Percentiles rank a stretch among this genome's conserved stretches.
phyloP scores from a whole-genome alignment of 2,329 filamentous ascomycete species.

The Sclerotinia spermophila region DNA sequence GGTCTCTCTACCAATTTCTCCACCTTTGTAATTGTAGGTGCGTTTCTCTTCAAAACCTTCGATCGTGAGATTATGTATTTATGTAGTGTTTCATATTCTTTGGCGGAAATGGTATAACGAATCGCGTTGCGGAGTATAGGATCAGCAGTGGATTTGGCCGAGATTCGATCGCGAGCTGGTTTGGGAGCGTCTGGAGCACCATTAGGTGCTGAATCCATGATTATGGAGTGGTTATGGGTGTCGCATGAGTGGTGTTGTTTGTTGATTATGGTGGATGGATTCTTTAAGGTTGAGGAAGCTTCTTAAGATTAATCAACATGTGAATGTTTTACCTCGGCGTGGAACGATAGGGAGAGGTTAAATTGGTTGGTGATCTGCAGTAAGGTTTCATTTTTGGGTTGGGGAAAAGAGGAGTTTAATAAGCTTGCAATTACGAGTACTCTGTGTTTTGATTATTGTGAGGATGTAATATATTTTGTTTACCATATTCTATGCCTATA shows the following conservation, averaged over 20 bases:
- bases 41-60: conserved; percentile 50
- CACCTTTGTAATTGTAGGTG: conserved; percentile 54
- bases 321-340: conserved; percentile 17
- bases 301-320: conserved; percentile 15
- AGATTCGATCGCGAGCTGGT: conserved; percentile 26
- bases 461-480: not conserved
- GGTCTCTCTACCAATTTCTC: conserved; percentile 40
- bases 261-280: not conserved
- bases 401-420: not conserved
- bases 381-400: not conserved
- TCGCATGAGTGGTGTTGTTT: conserved; percentile 8
- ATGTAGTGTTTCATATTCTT: conserved; percentile 82
- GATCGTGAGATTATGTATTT: conserved; percentile 77
- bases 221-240: not conserved
- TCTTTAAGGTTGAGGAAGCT: not conserved
- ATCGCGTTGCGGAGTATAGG: conserved; percentile 80
- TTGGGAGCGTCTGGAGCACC: conserved; percentile 24
- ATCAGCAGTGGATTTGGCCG: conserved; percentile 46
- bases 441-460: not conserved
- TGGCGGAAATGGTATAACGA: conserved; percentile 78
- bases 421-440: not conserved
- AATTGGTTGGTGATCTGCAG: conserved; percentile 12
- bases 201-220: conserved; percentile 26
- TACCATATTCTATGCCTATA: not conserved
- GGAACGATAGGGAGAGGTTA: conserved; percentile 4